These are phyloP conservation scores for Akanthomyces uredinophilus DNA, from an alignment of 2,329 filamentous ascomycete species.

Conservation along the genomic window DNA sequence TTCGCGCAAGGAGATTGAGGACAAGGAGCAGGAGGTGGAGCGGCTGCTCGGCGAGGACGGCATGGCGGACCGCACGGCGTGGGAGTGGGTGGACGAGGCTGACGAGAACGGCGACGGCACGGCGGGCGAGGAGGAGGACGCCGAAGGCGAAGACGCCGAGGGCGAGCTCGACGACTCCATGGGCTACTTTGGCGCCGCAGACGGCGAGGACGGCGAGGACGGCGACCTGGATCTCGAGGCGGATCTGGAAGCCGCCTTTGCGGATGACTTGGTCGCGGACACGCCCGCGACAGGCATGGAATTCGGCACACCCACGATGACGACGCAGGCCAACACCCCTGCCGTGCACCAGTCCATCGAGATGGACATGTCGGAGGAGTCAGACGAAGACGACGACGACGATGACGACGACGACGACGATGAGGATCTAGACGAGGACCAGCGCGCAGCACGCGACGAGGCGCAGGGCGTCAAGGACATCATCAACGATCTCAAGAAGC, in stretches of 20 bases:
- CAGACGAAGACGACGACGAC: constrained; percentile 41
- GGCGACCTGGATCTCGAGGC: constrained; percentile 49
- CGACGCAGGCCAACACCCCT: constrained; percentile 39
- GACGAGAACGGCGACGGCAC: constrained; percentile 48
- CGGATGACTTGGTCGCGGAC: constrained; percentile 33
- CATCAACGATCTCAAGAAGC: constrained; percentile 47
- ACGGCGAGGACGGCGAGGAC: constrained; percentile 29
- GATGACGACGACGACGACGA: constrained; percentile 50
- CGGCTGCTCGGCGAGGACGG: constrained; percentile 66
- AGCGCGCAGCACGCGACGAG: constrained; percentile 44
- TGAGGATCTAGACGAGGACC: constrained; percentile 50
- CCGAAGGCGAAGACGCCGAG: constrained; percentile 42
- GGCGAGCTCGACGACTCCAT: constrained; percentile 41
- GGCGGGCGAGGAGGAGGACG: constrained; percentile 55
- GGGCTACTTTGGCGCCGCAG: constrained; percentile 33
- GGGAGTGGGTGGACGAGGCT: constrained; percentile 59
- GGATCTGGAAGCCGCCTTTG: constrained; percentile 51
- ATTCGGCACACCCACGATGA: constrained; percentile 41
- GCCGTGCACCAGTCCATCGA: constrained; percentile 42
- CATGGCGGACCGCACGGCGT: constrained; percentile 53
- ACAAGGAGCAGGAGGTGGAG: constrained; percentile 75
- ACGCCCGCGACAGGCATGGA: constrained; percentile 40
- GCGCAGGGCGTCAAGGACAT: constrained; percentile 52
- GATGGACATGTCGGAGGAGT: constrained; percentile 41
- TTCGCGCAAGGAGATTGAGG: constrained; percentile 76